phyloP scores from a whole-genome alignment of 2,329 filamentous ascomycete genomes.

The Karstenula rhodostoma region DNA sequence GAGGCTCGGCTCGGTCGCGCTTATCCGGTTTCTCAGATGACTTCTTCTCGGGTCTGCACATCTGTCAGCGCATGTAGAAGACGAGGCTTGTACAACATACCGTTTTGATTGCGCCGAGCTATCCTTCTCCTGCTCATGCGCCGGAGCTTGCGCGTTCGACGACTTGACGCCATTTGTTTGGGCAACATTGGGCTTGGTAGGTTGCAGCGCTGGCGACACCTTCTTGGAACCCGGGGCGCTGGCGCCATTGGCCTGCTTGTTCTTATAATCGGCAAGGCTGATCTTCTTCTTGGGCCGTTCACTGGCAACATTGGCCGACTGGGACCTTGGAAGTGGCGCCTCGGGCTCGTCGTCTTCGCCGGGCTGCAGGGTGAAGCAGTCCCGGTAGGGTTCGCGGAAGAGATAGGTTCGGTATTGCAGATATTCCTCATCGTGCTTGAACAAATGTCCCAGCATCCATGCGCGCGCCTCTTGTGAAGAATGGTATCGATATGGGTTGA shows the following conservation, averaged over 20 bases:
- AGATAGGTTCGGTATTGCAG: conserved; percentile 70
- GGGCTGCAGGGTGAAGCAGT: conserved; percentile 58
- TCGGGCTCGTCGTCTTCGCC: conserved; percentile 63
- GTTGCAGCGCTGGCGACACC: conserved; percentile 34
- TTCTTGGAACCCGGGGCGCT: conserved; percentile 42
- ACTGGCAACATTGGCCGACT: conserved; percentile 48
- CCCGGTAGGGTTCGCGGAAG: conserved; percentile 62
- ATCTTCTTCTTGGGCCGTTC: conserved; percentile 67
- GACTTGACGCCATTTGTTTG: conserved; percentile 39
- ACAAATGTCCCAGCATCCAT: conserved; percentile 61
- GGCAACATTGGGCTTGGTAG: conserved; percentile 29
- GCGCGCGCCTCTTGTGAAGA: conserved; percentile 51
- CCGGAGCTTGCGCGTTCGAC: conserved; percentile 26
- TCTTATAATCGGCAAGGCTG: conserved; percentile 68
- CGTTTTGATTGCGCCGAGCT: conserved; percentile 27
- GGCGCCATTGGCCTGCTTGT: conserved; percentile 56
- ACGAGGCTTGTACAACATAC: conserved; percentile 21
- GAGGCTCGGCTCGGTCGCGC: conserved; percentile 22
- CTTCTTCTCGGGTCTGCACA: conserved; percentile 29
- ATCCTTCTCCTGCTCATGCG: conserved; percentile 22
- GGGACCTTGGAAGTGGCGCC: conserved; percentile 48
- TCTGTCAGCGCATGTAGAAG: conserved; percentile 25
- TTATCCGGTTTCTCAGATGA: conserved; percentile 28
- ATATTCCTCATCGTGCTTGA: conserved; percentile 63
- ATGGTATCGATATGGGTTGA: conserved; percentile 54